Evolutionary conservation across 768 basidiomycete genomes (phyloP).

Genomic region (Mycena sanguinolenta): DNA sequence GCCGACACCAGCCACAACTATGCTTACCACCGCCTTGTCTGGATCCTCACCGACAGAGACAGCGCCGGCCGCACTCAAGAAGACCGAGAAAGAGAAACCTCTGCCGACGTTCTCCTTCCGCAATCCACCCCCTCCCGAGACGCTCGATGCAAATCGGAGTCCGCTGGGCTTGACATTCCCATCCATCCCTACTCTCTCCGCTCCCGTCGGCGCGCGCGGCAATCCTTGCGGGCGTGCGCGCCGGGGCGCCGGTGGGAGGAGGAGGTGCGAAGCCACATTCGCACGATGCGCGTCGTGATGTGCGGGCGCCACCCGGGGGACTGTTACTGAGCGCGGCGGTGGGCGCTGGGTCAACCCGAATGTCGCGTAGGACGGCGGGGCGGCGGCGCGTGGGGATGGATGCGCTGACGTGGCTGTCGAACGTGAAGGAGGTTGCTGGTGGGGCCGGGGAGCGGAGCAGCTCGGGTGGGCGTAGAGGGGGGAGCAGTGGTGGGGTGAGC

Average conservation of each 20-base stretch:
- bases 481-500: slow-evolving; percentile 64
- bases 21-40: slow-evolving; percentile 13
- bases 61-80: neutral
- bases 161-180: slow-evolving; percentile 4
- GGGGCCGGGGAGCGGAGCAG: slow-evolving; percentile 60
- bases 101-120: slow-evolving; percentile 64
- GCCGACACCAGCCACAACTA: slow-evolving; percentile 36
- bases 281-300: slow-evolving; percentile 34
- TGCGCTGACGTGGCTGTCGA: slow-evolving; percentile 78
- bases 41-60: neutral
- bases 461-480: slow-evolving; percentile 63
- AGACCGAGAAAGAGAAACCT: slow-evolving; percentile 12
- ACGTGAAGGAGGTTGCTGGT: slow-evolving; percentile 71
- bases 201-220: slow-evolving; percentile 75
- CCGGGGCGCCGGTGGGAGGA: slow-evolving; percentile 52
- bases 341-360: slow-evolving; percentile 17
- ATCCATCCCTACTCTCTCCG: slow-evolving; percentile 65
- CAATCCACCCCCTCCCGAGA: slow-evolving; percentile 55
- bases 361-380: slow-evolving; percentile 58
- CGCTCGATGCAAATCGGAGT: slow-evolving; percentile 42
- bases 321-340: neutral
- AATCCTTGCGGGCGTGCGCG: slow-evolving; percentile 80
- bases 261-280: slow-evolving; percentile 33
- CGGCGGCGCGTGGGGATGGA: slow-evolving; percentile 72
- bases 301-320: slow-evolving; percentile 1